A percentile compares a stretch with the other conserved stretches of the same genome.
phyloP scores from a whole-genome alignment of 2,329 filamentous ascomycete genomes.

The Paraphoma chrysanthemicola region DNA sequence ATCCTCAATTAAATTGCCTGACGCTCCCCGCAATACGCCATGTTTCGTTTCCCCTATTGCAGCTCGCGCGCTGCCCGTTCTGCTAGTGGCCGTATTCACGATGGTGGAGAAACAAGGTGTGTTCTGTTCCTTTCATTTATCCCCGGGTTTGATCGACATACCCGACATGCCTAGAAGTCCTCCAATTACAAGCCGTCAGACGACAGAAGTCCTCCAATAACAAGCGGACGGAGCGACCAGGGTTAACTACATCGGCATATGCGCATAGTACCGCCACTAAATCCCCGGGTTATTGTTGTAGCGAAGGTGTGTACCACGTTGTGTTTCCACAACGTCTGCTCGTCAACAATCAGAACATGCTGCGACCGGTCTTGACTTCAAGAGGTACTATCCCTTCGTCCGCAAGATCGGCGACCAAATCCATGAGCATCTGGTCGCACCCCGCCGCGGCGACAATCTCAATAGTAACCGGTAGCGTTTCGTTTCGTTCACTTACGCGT shows the following conservation, averaged over 20 bases:
- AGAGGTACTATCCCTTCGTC: conserved; percentile 8
- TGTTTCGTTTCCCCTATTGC: not conserved
- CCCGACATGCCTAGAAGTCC: conserved; percentile 5
- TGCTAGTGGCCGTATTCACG: not conserved
- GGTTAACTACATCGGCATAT: not conserved
- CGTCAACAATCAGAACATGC: conserved; percentile 3
- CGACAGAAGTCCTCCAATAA: conserved; percentile 18
- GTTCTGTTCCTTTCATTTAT: conserved; percentile 19
- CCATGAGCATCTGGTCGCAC: conserved; percentile 18
- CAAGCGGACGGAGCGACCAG: not conserved
- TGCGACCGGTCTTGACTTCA: conserved; percentile 14
- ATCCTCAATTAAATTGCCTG: not conserved
- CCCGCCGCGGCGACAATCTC: conserved; percentile 15
- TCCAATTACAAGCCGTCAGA: conserved; percentile 12
- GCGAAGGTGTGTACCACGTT: not conserved
- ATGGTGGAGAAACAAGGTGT: conserved; percentile 1
- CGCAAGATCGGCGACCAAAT: conserved; percentile 14
- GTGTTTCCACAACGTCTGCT: not conserved
- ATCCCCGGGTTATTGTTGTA: not conserved
- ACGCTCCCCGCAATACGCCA: not conserved
- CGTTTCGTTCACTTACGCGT: conserved; percentile 12
- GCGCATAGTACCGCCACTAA: not conserved
- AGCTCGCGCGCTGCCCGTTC: not conserved
- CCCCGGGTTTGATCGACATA: conserved; percentile 11
- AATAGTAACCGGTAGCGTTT: conserved; percentile 19